These are phyloP conservation scores for Maudiozyma humilis DNA, from an alignment of 1,139 yeast species.

Conservation along the genomic window DNA sequence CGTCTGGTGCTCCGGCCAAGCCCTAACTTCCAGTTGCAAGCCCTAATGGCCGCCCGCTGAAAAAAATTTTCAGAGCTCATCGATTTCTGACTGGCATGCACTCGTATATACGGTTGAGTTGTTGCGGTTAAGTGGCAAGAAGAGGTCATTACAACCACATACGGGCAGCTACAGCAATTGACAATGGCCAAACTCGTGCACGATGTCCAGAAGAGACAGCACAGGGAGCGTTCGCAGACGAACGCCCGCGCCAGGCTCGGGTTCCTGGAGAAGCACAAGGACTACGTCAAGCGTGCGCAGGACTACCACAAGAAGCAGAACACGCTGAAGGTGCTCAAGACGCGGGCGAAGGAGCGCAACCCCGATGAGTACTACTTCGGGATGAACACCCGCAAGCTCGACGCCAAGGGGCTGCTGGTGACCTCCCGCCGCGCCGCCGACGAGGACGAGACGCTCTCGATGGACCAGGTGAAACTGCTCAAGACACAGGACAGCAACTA, in stretches of 20 bases:
- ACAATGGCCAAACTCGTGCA: conserved; percentile 74
- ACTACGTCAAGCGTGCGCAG: conserved; percentile 78
- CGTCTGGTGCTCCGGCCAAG: no score
- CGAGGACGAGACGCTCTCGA: conserved; percentile 38
- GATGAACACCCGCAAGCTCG: conserved; percentile 67
- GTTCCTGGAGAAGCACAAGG: conserved; percentile 88
- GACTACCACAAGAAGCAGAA: conserved; percentile 87
- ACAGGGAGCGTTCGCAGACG: conserved; percentile 85
- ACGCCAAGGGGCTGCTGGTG: conserved; percentile 54
- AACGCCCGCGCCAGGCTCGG: conserved; percentile 67
- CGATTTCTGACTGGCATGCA: no score
- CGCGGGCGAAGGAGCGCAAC: conserved; percentile 65
- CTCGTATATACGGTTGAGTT: no score
- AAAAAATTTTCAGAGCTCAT: conserved; percentile 7
- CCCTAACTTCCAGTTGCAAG: not conserved
- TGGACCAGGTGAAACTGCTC: conserved; percentile 70
- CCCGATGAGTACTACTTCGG: conserved; percentile 98
- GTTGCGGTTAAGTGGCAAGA: no score
- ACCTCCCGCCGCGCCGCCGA: conserved; percentile 58
- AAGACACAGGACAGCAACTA: conserved; percentile 89
- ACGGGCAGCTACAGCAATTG: not conserved
- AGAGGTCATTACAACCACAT: not conserved
- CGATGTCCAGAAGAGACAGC: conserved; percentile 91
- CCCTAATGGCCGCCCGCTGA: not conserved
- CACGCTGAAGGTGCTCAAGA: conserved; percentile 65